Percentiles rank a stretch among this genome's conserved stretches.
Conservation (phyloP, 148 eudicot species). For the Polygonum aviculare region DNA sequence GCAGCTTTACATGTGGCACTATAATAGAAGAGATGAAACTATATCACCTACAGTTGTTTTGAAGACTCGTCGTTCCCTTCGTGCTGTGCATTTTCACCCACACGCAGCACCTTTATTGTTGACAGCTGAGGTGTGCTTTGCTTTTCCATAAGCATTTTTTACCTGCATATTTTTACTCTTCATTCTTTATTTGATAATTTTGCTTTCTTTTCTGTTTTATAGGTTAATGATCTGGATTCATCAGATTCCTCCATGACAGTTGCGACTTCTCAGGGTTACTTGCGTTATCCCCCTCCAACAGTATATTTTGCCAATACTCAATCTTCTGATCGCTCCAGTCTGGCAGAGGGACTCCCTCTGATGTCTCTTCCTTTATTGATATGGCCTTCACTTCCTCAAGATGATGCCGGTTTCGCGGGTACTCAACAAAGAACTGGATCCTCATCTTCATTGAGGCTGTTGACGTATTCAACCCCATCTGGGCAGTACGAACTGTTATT, state of each 20-base stretch:
- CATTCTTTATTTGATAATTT: background rate
- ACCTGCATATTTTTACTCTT: background rate
- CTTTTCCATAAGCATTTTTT: background rate
- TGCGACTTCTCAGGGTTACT: slow-evolving; percentile 86
- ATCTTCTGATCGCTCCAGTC: slow-evolving; percentile 40
- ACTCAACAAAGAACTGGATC: slow-evolving; percentile 42
- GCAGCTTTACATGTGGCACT: slow-evolving; percentile 94
- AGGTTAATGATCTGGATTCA: slow-evolving; percentile 96
- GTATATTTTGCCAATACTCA: slow-evolving; percentile 71
- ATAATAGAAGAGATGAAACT: slow-evolving; percentile 70
- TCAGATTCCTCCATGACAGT: slow-evolving; percentile 81
- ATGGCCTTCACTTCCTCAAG: slow-evolving; percentile 57
- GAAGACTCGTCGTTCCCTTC: slow-evolving; percentile 91
- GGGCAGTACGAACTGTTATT: slow-evolving; percentile 88
- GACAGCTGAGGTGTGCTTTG: slow-evolving; percentile 83
- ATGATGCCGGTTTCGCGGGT: slow-evolving; percentile 32
- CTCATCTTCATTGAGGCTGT: slow-evolving; percentile 69
- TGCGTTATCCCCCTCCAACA: slow-evolving; percentile 90
- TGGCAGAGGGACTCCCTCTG: slow-evolving; percentile 47
- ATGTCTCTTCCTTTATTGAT: slow-evolving; percentile 57
- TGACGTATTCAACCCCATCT: slow-evolving; percentile 88
- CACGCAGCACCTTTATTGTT: slow-evolving; percentile 85
- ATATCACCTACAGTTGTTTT: slow-evolving; percentile 68
- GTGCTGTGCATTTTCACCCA: slow-evolving; percentile 99
- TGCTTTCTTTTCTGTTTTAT: background rate